Base-by-base conservation (phyloP, 2,329 filamentous ascomycete species). In the Hypoxylon sp. region DNA sequence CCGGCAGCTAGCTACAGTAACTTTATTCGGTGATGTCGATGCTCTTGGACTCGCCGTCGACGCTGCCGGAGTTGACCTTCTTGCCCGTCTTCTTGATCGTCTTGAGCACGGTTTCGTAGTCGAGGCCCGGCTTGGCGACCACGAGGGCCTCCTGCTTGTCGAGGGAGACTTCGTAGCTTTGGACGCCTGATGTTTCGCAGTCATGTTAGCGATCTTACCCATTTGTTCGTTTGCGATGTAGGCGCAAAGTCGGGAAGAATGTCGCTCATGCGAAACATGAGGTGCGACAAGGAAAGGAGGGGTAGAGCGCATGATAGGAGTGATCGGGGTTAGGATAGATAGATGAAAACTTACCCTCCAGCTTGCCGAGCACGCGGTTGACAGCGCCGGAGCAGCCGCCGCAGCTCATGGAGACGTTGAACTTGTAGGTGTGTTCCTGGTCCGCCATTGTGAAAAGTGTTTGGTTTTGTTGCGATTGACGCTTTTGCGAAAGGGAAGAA, bases 31-130 rank as follows among this genome's bases (percentile, higher is more conserved):
- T 62, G 19, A 81, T 64, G 65, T 77, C 77, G 55, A 84, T 71
- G 55, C 78, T 79, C 70, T 75, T 74, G 49, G 70, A 69, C 52
- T 81, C 78, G 45, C 88, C 89, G 68, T 92, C 88, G 16, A 81
- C 87, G 77, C 85, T 83, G 62, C 81, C 89, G 19, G 80, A 85
- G 74, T 89, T 95, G 70, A 97, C 86, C 68, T 88, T 88, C 84
- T 97, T 97, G 67, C 92, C 92, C 8, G 92, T 96, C 85, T 96
- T 96, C 81, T 88, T 86, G 73, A 97, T 96, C 71, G 90, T 95
- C 69, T 82, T 80, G 55, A 96, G 84, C 51, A 96, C 90, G 37
- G 84, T 90, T 61, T 90, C 84, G 77, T 93, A 96, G 51, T 82
- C 78, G 57, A 95, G 80, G 46, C 74, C 78, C 3, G 84, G 78